Base-by-base conservation (phyloP, 2,329 filamentous ascomycete species). In the Huntiella savannae region DNA sequence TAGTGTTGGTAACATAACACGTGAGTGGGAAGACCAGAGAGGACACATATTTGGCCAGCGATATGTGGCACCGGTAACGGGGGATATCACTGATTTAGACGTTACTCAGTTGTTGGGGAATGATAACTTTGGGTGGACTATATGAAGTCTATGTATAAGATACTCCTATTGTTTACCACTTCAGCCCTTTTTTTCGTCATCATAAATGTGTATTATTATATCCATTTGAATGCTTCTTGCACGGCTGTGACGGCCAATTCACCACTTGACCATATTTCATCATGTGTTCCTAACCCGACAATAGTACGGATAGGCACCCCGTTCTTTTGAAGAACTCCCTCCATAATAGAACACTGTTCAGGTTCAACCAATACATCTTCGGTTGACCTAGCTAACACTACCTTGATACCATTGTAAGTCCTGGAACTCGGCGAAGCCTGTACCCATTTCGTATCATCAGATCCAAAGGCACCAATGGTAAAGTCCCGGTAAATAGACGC, bases 401-500 rank as follows among this genome's bases (percentile, higher is more conserved):
- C 34, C 12, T 33, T 32, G 11, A 15, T 5, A 13, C 16, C 22
- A 36, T 4, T 19, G 7, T 33, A 16, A 43, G 13, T 45, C 51
- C 39, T 15, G 2, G 59, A 58, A 0, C 69, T 68, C 45, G 64
- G 68, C 2, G 58, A 62, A 3, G 51, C 50, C 22, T 56, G 22
- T 10, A 28, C 54, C 67, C 66, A 71, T 3, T 55, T 51, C 5
- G 48, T 52, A 50, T 51, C 53, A 12, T 64, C 58, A 1, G 54
- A 44, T 0, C 69, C 67, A 56, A 74, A 73, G 1, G 70, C 68
- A 19, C 59, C 61, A 1, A 54, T 52, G 10, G 68, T 55, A 40
- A 75, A 65, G 1, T 61, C 59, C 6, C 52, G 51, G 50, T 75
- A 75, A 12, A 50, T 15, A 16, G 37, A 19, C 7, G 45, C 43